Percentiles rank a stretch among this genome's conserved stretches.
Conservation (phyloP, 441 rosid species). For the Corymbia calophylla region DNA sequence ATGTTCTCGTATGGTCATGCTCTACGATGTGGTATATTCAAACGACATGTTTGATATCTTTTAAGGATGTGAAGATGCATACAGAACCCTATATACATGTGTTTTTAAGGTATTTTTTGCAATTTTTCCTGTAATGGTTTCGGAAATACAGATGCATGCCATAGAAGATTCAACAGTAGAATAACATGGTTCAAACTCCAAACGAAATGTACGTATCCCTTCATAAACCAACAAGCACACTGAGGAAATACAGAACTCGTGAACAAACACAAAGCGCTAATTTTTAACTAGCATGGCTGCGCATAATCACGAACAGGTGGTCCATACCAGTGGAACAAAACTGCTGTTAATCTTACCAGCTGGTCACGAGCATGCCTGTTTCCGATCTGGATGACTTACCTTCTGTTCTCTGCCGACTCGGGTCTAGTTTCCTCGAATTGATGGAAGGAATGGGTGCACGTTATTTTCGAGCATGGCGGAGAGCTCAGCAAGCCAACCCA, state of each 20-base stretch:
- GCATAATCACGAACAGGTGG: not conserved
- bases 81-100: too few relatives aligned
- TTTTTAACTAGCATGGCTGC: not conserved
- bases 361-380: not conserved
- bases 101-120: too few relatives aligned
- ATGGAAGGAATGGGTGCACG: not conserved
- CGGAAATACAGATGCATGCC: not conserved
- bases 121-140: too few relatives aligned
- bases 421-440: not conserved
- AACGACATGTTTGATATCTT: too few relatives aligned
- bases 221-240: not conserved
- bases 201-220: not conserved
- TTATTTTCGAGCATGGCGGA: not conserved
- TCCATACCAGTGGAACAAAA: not conserved
- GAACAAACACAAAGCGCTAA: not conserved
- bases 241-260: not conserved
- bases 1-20: too few relatives aligned
- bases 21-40: too few relatives aligned
- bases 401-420: not conserved
- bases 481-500: not conserved
- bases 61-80: too few relatives aligned
- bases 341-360: not conserved
- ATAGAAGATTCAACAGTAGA: not conserved
- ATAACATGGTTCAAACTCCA: not conserved
- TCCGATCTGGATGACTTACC: not conserved